Percentiles rank a stretch among this genome's conserved stretches.
Evolutionary conservation across 306 rosid genomes (phyloP).

Genomic region (Mucuna pruriens): DNA sequence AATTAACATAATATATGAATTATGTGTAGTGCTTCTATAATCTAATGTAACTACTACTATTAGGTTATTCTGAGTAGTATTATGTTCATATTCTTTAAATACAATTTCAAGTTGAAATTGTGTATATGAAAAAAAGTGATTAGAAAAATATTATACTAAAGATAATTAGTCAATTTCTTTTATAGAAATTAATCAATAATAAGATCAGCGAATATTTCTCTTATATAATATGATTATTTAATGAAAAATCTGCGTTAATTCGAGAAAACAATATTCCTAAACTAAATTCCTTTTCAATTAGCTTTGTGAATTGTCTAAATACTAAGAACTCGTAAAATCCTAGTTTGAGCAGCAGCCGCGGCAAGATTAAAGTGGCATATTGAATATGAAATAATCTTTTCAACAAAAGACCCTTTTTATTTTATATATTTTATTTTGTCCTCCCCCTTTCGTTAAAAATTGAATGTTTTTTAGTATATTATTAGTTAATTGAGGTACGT

Average conservation of each 20-base stretch:
- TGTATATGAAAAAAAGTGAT: too few species aligned
- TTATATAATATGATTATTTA: too few species aligned
- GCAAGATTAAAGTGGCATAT: constrained; percentile 2
- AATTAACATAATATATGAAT: not conserved
- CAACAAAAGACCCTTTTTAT: not conserved
- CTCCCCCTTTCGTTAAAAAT: not conserved
- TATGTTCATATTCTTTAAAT: too few species aligned
- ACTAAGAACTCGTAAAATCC: not conserved
- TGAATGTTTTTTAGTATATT: not conserved
- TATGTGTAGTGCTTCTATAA: not conserved
- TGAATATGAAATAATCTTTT: not conserved
- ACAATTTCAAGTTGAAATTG: too few species aligned
- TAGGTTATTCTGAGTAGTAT: too few species aligned
- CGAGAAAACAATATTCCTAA: not conserved
- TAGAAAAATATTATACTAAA: too few species aligned
- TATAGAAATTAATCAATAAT: too few species aligned
- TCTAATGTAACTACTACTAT: too few species aligned
- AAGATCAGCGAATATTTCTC: too few species aligned
- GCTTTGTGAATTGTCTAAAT: not conserved
- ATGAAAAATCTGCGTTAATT: not conserved
- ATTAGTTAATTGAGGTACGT: not conserved
- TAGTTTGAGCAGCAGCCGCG: not conserved
- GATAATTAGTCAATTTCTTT: too few species aligned
- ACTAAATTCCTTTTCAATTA: not conserved
- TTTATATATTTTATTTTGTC: not conserved